A percentile compares a stretch with the other conserved stretches of the same genome.
Evolutionary conservation across 2,329 filamentous ascomycete species (phyloP).

Genomic region (Sporothrix pallida): DNA sequence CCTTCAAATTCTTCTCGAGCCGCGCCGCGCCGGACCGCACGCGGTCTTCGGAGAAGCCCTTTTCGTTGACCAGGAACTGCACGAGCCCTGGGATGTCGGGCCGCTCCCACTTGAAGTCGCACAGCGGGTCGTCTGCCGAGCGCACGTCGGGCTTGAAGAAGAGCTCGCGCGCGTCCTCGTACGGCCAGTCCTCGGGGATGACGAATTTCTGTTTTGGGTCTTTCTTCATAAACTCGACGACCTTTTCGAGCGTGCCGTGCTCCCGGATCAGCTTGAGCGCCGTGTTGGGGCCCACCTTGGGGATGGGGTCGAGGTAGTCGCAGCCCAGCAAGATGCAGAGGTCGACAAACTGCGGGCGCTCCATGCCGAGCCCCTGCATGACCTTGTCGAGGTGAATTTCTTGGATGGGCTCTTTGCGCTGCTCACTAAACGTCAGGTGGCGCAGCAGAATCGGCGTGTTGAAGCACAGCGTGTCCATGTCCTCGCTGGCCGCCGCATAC

Average conservation of each 20-base stretch:
- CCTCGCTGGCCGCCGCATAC: conserved; percentile 93
- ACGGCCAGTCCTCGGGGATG: conserved; percentile 97
- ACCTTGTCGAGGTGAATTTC: conserved; percentile 90
- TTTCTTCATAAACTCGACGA: conserved; percentile 79
- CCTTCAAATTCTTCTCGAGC: conserved; percentile 89
- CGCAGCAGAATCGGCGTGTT: conserved; percentile 87
- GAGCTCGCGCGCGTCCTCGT: conserved; percentile 84
- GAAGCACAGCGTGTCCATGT: conserved; percentile 99
- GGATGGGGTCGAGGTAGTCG: conserved; percentile 96
- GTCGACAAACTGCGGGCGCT: conserved; percentile 87
- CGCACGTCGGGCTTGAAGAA: conserved; percentile 93
- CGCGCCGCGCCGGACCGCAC: conserved; percentile 79
- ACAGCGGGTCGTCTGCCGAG: conserved; percentile 79
- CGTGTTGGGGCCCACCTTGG: conserved; percentile 89
- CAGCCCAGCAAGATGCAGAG: conserved; percentile 97
- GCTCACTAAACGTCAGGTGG: conserved; percentile 95
- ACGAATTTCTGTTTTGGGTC: conserved; percentile 80
- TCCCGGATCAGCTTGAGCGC: conserved; percentile 94
- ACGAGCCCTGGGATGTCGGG: conserved; percentile 90
- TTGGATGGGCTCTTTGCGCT: conserved; percentile 95
- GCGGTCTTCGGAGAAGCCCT: conserved; percentile 95
- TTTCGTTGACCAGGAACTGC: conserved; percentile 88
- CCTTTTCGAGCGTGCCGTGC: conserved; percentile 83
- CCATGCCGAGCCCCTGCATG: conserved; percentile 86
- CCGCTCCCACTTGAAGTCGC: conserved; percentile 97